Evolutionary conservation across 805 yeast species (phyloP), one percentile per base, ranked within the genome.

Genomic region (Sugiyamaella marilandica): DNA sequence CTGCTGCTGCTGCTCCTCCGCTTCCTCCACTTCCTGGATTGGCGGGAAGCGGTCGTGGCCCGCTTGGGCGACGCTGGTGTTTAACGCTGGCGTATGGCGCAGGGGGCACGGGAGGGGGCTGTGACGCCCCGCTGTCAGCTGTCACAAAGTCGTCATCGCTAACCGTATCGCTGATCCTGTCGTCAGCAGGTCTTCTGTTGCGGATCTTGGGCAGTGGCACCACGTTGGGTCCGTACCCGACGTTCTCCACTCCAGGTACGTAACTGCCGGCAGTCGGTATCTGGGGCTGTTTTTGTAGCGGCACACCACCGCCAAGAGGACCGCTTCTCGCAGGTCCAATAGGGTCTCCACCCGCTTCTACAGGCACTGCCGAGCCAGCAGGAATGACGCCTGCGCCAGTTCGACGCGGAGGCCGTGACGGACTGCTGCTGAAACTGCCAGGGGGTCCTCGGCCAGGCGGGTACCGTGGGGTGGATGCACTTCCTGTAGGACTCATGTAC

Each of bases 131-230:
- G 29, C 29, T 24, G 29, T 24, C 29, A 24, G 29, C 29, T 24
- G 29, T 24, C 29, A 24, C 29, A 7, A 24, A 24, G 7, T 24
- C 29, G 29, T 7, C 29, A 24, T 24, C 29, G 29, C 29, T 24
- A 7, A 24, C 7, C 29, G 29, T 7, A 24, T 24, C 29, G 29
- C 29, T 7, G 33, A 16, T 24, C 16, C 18, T 8, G 8, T 16
- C 33, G 11, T 19, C 16, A 5, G 9, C 29, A 9, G 44, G 21
- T 39, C 21, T n/a, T 8, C 34, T 2, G 35, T 10, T 47, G 43
- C 67, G 51, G 29, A 65, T 50, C 19, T 57, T 55, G 1, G 69
- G 67, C 13, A 65, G 53, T 5, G 64, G 64, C 2, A 64, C 65
- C 2, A 64, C 70, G 35, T 61, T 62, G 1, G 68, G 66, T 5